Conservation (phyloP, 2,329 filamentous ascomycete species). For the Pseudogymnoascus sp. region DNA sequence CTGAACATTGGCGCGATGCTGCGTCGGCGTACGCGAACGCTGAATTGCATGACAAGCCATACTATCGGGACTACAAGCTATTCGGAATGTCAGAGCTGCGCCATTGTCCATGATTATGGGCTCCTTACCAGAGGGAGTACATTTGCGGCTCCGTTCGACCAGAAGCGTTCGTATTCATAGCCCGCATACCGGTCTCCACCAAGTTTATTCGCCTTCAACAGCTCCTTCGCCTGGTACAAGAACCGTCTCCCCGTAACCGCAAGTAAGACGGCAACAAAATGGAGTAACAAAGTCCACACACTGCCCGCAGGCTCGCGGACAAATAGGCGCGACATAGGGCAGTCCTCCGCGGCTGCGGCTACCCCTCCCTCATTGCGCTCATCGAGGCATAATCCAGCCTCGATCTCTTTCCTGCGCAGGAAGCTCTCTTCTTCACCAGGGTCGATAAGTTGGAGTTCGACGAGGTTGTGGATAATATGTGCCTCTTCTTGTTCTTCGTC, state of each 20-base stretch:
- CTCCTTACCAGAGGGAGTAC: background rate
- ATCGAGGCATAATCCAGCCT: background rate
- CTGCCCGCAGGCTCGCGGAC: background rate
- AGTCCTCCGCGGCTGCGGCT: background rate
- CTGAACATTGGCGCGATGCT: background rate
- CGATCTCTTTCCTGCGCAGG: background rate
- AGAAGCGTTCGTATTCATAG: background rate
- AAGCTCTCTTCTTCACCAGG: background rate
- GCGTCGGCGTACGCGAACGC: background rate
- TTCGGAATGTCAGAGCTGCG: background rate
- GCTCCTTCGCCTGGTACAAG: background rate
- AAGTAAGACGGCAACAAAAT: background rate
- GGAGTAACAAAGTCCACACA: background rate
- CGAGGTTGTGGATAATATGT: background rate
- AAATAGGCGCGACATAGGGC: background rate
- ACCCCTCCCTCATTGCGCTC: background rate
- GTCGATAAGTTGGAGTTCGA: background rate
- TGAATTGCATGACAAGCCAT: background rate
- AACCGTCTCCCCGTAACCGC: background rate
- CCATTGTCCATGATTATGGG: background rate
- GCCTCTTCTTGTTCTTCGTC: slow-evolving; percentile 3
- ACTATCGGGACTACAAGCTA: background rate
- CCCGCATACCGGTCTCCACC: background rate
- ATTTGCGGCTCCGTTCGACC: background rate
- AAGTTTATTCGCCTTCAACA: background rate